phyloP scores from a whole-genome alignment of 2,329 filamentous ascomycete genomes.

The Talaromyces sp. region DNA sequence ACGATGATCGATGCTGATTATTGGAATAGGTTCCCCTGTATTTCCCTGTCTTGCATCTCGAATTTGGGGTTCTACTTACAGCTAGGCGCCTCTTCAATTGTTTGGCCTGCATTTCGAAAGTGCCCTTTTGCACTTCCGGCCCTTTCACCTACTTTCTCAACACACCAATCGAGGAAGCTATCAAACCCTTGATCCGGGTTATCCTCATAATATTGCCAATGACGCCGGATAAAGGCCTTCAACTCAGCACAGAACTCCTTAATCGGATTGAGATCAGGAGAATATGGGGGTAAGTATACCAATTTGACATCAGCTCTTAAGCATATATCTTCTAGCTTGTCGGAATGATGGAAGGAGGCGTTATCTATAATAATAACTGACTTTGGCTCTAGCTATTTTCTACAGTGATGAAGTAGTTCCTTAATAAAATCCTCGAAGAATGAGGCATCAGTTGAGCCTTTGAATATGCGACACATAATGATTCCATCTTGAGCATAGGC shows the following conservation, averaged over 20 bases:
- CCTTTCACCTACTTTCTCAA: conserved; percentile 28
- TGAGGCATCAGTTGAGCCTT: conserved; percentile 31
- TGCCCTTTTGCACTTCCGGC: conserved; percentile 28
- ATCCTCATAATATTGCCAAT: conserved; percentile 25
- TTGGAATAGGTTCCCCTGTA: too few species aligned
- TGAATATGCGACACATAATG: conserved; percentile 30
- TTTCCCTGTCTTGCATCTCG: too few species aligned
- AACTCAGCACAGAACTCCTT: conserved; percentile 35
- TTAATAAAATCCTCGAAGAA: conserved; percentile 36
- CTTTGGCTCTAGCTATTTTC: conserved; percentile 27
- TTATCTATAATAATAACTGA: conserved; percentile 33
- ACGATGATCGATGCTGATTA: too few species aligned
- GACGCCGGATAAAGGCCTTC: conserved; percentile 34
- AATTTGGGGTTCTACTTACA: too few species aligned
- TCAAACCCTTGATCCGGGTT: conserved; percentile 24
- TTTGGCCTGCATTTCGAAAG: conserved; percentile 29
- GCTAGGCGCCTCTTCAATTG: too few species aligned
- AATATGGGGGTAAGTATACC: conserved; percentile 32
- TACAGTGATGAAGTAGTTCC: conserved; percentile 28
- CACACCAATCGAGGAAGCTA: conserved; percentile 28
- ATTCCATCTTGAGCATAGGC: conserved; percentile 36
- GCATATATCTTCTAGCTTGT: neutral
- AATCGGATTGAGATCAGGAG: conserved; percentile 35
- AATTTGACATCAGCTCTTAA: conserved; percentile 1
- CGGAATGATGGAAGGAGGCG: conserved; percentile 6